Evolutionary conservation across 495 filamentous ascomycete species (phyloP).

Genomic region (Podospora fimiseda): DNA sequence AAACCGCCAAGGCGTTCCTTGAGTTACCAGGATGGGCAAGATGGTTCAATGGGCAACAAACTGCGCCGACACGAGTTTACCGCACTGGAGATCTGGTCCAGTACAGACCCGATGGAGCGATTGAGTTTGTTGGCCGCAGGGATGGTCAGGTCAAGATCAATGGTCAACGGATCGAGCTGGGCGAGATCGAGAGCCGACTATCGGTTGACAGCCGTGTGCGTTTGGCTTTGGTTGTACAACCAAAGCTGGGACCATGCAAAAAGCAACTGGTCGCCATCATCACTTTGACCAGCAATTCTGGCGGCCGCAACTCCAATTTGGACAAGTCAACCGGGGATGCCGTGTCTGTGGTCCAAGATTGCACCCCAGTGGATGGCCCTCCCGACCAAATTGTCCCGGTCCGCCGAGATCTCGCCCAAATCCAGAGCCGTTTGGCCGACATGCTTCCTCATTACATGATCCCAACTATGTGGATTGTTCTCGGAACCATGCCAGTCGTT

Average conservation of each 20-base stretch:
- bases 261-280: conserved; percentile 15
- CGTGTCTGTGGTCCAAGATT: background rate
- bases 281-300: conserved; percentile 5
- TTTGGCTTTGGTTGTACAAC: conserved; percentile 15
- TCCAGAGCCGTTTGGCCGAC: conserved; percentile 11
- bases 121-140: conserved; percentile 41
- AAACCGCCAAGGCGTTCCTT: conserved; percentile 50
- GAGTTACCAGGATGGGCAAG: conserved; percentile 13
- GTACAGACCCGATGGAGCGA: conserved; percentile 45
- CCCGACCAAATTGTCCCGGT: conserved; percentile 7
- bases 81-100: conserved; percentile 55
- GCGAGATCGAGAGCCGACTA: conserved; percentile 49
- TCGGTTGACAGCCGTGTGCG: conserved; percentile 17
- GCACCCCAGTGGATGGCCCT: conserved; percentile 6
- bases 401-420: conserved; percentile 8
- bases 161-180: conserved; percentile 33
- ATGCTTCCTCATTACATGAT: conserved; percentile 47
- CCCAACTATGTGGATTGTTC: conserved; percentile 49
- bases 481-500: conserved; percentile 43
- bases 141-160: conserved; percentile 33
- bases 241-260: conserved; percentile 16
- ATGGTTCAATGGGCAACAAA: background rate
- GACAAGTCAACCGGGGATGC: conserved; percentile 27
- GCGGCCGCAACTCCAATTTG: background rate
- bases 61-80: conserved; percentile 34